Conservation (phyloP, 805 yeast species). For the Barnettozyma botsteinii region DNA sequence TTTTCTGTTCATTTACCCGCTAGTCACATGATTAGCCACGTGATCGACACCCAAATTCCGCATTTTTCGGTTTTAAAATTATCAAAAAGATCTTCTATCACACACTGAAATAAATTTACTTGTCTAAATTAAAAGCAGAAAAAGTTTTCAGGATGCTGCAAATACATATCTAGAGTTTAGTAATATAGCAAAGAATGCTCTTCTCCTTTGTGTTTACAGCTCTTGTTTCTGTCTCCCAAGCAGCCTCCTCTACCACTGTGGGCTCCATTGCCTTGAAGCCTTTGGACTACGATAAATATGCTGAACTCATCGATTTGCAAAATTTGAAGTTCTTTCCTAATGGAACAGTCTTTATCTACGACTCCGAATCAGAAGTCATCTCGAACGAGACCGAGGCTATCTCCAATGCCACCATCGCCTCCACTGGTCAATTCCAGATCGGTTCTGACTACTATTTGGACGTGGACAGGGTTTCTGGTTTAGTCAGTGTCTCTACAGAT, state of each 20-base stretch:
- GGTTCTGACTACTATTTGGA: slow-evolving; percentile 7
- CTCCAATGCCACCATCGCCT: slow-evolving; percentile 8
- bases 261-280: slow-evolving; percentile 18
- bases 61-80: too few species aligned
- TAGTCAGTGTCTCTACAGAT: slow-evolving; percentile 8
- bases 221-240: background rate
- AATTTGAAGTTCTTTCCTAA: slow-evolving; percentile 9
- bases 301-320: slow-evolving; percentile 16
- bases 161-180: too few species aligned
- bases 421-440: slow-evolving; percentile 13
- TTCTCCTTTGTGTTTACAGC: background rate
- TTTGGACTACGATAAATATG: slow-evolving; percentile 15
- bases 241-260: slow-evolving; percentile 5
- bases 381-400: slow-evolving; percentile 8
- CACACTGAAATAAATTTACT: too few species aligned
- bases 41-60: too few species aligned
- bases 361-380: slow-evolving; percentile 1
- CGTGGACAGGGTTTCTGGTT: slow-evolving; percentile 13
- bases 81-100: too few species aligned
- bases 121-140: too few species aligned
- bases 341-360: slow-evolving; percentile 17
- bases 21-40: too few species aligned
- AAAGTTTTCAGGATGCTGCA: background rate
- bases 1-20: too few species aligned
- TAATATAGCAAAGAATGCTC: background rate